Conservation (phyloP, 352 stramenopile species). For the Globisporangium paddicum region DNA sequence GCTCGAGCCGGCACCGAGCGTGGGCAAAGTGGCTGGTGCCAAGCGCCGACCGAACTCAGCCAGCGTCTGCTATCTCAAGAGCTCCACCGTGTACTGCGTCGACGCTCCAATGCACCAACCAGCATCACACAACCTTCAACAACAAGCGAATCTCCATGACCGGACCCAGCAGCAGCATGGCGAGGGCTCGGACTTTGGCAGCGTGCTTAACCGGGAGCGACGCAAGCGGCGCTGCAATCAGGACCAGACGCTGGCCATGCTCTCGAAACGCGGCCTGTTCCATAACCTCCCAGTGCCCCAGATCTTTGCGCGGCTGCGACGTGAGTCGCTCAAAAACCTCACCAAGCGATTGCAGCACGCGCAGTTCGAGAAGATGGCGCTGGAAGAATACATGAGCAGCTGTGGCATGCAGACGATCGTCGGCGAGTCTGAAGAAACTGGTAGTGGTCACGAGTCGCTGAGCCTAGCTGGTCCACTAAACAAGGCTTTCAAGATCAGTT, state of each 20-base stretch:
- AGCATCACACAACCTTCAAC: not conserved
- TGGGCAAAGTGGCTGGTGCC: slow-evolving; percentile 44
- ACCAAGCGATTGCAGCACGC: slow-evolving; percentile 28
- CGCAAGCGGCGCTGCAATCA: slow-evolving; percentile 18
- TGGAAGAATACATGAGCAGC: slow-evolving; percentile 65
- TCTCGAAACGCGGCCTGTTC: slow-evolving; percentile 19
- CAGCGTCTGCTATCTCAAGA: slow-evolving; percentile 43
- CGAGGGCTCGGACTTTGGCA: slow-evolving; percentile 22
- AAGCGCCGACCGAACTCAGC: slow-evolving; percentile 45
- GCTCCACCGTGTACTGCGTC: slow-evolving; percentile 56
- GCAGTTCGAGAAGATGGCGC: slow-evolving; percentile 39
- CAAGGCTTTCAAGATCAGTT: not conserved
- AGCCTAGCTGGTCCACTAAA: not conserved
- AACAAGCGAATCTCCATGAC: not conserved
- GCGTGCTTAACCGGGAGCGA: slow-evolving; percentile 35
- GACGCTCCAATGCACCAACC: not conserved
- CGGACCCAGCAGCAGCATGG: not conserved
- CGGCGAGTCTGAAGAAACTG: not conserved
- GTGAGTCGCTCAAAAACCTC: slow-evolving; percentile 52
- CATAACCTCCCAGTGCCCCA: slow-evolving; percentile 39
- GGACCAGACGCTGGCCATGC: slow-evolving; percentile 21
- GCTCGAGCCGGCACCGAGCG: slow-evolving; percentile 4
- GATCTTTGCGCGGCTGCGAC: slow-evolving; percentile 46
- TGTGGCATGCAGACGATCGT: slow-evolving; percentile 23
- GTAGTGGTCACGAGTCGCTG: no score